Conservation (phyloP, 768 basidiomycete species). For the Xerocomus brunneocitrinus region DNA sequence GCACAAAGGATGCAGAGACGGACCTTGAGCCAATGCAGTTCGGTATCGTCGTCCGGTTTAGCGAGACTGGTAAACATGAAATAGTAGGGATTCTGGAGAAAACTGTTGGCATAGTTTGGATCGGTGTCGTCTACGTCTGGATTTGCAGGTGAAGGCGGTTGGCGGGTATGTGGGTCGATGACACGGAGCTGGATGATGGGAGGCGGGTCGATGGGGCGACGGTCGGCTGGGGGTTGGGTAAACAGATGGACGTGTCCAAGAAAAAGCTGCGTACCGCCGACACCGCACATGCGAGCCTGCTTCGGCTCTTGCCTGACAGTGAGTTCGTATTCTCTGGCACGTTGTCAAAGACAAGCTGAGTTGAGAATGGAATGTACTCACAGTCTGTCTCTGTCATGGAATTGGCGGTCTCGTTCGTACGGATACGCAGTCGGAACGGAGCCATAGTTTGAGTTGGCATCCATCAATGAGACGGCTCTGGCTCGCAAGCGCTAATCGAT, state of each 20-base stretch:
- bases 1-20: constrained; percentile 7
- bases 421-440: constrained; percentile 25
- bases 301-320: constrained; percentile 88
- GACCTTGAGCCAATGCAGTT: constrained; percentile 83
- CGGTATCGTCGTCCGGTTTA: constrained; percentile 83
- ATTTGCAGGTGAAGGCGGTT: constrained; percentile 26
- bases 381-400: constrained; percentile 36
- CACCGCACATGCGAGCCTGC: constrained; percentile 87
- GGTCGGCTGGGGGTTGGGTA: constrained; percentile 58
- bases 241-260: neutral
- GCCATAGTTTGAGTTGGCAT: constrained; percentile 23
- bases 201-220: constrained; percentile 94
- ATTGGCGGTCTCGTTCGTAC: constrained; percentile 26
- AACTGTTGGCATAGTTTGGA: constrained; percentile 49
- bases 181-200: constrained; percentile 95
- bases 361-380: constrained; percentile 17
- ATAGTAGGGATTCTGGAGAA: constrained; percentile 89
- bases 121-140: constrained; percentile 33
- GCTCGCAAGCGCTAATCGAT: constrained; percentile 13
- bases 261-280: constrained; percentile 60
- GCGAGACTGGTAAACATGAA: constrained; percentile 94
- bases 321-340: constrained; percentile 76
- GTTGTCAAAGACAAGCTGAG: constrained; percentile 4
- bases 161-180: constrained; percentile 53
- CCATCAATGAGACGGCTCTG: constrained; percentile 15